phyloP scores from a whole-genome alignment of 2,329 filamentous ascomycete genomes.

The Sclerotinia borealis region DNA sequence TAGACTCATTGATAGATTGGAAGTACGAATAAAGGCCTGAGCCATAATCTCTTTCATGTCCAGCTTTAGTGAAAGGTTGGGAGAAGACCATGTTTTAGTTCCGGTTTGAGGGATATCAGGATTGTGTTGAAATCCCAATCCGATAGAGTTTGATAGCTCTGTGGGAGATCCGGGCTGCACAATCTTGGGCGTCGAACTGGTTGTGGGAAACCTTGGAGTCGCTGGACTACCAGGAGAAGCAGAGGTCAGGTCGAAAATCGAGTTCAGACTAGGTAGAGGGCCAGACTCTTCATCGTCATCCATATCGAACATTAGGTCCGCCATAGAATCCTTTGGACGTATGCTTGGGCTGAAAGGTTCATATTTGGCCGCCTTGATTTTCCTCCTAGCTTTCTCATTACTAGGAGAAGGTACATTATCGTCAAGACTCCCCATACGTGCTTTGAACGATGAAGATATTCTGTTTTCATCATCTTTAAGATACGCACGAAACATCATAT shows the following conservation, averaged over 20 bases:
- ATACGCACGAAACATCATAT: slow-evolving; percentile 63
- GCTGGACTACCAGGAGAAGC: background rate
- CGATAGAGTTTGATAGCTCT: background rate
- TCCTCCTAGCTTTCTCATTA: slow-evolving; percentile 40
- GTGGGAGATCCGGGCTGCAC: slow-evolving; percentile 4
- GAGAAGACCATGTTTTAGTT: slow-evolving; percentile 30
- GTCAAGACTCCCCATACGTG: slow-evolving; percentile 58
- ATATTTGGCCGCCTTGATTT: slow-evolving; percentile 43
- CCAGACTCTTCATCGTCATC: slow-evolving; percentile 51
- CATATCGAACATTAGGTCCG: slow-evolving; percentile 90
- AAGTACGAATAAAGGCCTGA: slow-evolving; percentile 51
- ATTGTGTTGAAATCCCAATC: background rate
- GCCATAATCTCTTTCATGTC: slow-evolving; percentile 78
- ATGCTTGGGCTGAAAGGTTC: slow-evolving; percentile 61
- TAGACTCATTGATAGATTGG: slow-evolving; percentile 46
- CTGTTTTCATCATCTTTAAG: slow-evolving; percentile 61
- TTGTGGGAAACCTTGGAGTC: slow-evolving; percentile 1
- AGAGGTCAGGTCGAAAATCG: slow-evolving; percentile 5
- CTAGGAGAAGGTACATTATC: slow-evolving; percentile 42
- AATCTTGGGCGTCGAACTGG: slow-evolving; percentile 9
- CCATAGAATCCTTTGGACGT: slow-evolving; percentile 59
- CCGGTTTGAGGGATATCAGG: slow-evolving; percentile 9
- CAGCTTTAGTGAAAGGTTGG: slow-evolving; percentile 29
- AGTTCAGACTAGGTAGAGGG: background rate
- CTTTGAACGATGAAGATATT: slow-evolving; percentile 53